Conservation (phyloP, 306 rosid species). For the Prosopis cineraria region DNA sequence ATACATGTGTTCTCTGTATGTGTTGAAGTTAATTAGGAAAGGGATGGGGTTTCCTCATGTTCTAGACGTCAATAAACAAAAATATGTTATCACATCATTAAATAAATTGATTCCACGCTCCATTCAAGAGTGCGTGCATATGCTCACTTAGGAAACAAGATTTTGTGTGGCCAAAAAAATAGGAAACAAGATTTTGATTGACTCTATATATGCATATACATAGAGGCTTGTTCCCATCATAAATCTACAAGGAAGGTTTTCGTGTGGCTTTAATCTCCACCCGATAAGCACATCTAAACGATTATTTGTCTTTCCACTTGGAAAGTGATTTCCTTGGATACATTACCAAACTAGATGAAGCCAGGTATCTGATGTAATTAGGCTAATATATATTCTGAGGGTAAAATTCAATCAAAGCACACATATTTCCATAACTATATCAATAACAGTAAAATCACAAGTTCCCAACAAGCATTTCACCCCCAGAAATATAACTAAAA, state of each 20-base stretch:
- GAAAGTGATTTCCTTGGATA: background rate
- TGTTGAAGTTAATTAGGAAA: background rate
- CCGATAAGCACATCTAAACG: background rate
- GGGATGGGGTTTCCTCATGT: background rate
- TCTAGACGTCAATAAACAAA: background rate
- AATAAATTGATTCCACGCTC: background rate
- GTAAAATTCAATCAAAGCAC: background rate
- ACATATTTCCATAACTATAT: too few relatives aligned
- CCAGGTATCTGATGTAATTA: background rate
- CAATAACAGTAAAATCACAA: background rate
- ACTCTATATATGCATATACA: background rate
- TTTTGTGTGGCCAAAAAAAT: too few relatives aligned
- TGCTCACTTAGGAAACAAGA: background rate
- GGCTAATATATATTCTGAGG: background rate
- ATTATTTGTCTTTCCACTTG: background rate
- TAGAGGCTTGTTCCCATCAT: background rate
- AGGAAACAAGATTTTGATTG: background rate
- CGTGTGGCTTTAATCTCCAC: background rate
- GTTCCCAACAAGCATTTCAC: too few relatives aligned
- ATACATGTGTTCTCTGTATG: background rate
- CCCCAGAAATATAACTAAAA: too few relatives aligned
- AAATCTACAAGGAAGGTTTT: background rate
- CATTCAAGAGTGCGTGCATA: background rate
- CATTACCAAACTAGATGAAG: background rate
- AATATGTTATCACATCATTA: background rate